Conservation (phyloP, 2,329 filamentous ascomycete species). For the Fusarium sp. region DNA sequence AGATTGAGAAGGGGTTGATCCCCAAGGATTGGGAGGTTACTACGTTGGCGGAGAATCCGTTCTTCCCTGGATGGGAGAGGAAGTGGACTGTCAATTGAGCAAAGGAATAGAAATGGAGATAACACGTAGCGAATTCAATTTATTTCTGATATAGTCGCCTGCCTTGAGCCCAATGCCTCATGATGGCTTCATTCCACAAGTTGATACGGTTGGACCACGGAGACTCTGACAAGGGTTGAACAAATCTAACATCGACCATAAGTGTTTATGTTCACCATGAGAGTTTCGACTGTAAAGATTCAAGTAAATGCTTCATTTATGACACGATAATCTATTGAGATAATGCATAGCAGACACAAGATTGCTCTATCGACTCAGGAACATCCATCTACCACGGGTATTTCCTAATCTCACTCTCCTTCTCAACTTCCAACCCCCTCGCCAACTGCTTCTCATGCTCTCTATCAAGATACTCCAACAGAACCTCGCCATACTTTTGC, state of each 20-base stretch:
- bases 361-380: not conserved
- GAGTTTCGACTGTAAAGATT: accelerated
- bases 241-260: accelerated
- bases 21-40: conserved; percentile 69
- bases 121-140: not conserved
- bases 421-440: conserved; percentile 69
- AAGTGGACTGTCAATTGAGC: conserved; percentile 34
- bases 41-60: conserved; percentile 80
- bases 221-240: not conserved
- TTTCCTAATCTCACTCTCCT: conserved; percentile 66
- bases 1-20: conserved; percentile 69
- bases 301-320: not conserved
- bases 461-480: conserved; percentile 79
- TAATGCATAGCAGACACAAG: not conserved
- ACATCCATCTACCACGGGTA: conserved; percentile 65
- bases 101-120: accelerated
- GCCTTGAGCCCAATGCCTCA: accelerated
- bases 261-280: accelerated
- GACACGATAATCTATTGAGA: not conserved
- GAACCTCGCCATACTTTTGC: conserved; percentile 75
- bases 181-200: not conserved
- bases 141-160: not conserved
- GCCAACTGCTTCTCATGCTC: conserved; percentile 79
- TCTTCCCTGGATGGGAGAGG: conserved; percentile 74
- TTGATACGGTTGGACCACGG: too few relatives aligned